Conservation (phyloP, 805 yeast genomes). For the Metschnikowia continentalis region DNA sequence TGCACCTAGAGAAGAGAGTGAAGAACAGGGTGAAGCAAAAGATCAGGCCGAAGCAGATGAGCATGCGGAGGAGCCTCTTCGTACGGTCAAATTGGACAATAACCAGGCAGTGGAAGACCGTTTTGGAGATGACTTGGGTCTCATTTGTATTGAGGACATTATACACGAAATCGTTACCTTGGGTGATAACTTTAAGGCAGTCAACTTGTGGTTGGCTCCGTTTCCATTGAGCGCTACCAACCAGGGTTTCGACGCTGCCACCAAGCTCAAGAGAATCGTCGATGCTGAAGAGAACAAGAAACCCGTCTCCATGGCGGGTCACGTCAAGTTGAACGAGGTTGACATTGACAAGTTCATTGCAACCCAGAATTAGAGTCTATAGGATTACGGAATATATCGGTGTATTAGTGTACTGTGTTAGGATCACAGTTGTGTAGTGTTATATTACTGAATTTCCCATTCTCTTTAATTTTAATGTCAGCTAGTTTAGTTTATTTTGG, state of each 20-base stretch:
- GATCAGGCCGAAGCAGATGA: constrained; percentile 20
- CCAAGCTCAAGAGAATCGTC: constrained; percentile 61
- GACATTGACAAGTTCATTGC: constrained; percentile 69
- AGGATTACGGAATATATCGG: background rate
- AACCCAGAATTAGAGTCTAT: constrained; percentile 48
- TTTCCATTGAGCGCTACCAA: constrained; percentile 67
- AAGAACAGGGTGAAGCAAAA: background rate
- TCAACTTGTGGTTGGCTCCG: constrained; percentile 62
- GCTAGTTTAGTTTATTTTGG: too few species aligned
- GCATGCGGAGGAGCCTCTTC: constrained; percentile 25
- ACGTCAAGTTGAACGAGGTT: constrained; percentile 63
- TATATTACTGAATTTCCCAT: too few species aligned
- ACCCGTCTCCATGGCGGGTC: constrained; percentile 54
- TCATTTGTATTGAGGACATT: constrained; percentile 77
- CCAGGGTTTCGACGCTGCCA: constrained; percentile 70
- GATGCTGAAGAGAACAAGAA: constrained; percentile 48
- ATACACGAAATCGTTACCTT: constrained; percentile 63
- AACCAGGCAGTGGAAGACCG: constrained; percentile 71
- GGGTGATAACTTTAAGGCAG: constrained; percentile 61
- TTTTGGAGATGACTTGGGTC: constrained; percentile 54
- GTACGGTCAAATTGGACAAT: constrained; percentile 53
- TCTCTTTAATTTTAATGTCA: too few species aligned
- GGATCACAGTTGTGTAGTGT: too few species aligned
- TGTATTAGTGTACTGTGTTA: too few species aligned
- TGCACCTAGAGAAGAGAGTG: background rate